Base-by-base conservation (phyloP, 345 rosid genomes). In the Lepidium didymum region DNA sequence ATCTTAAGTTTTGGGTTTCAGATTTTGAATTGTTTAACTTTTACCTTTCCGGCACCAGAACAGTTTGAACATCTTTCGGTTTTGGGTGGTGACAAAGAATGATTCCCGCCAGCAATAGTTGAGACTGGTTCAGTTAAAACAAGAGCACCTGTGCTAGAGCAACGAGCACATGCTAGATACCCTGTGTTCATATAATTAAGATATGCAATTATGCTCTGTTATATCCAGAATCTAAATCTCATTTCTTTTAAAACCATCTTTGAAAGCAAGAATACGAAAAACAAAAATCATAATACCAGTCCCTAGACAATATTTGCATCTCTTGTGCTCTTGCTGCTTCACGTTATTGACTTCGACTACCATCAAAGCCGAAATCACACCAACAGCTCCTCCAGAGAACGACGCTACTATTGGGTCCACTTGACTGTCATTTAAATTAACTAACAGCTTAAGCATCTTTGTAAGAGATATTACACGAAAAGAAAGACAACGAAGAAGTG, bases 231-330 rank as follows among this genome's bases (percentile, higher is more conserved):
- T 49, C 55, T 25, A 51, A 41, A 53, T 2, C 23, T 60, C 43
- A 4, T 11, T 19, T 29, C 7, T 3, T 62, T 25, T 27, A 0
- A 13, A 18, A 19, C 18, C 34, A 49, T 14, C 23, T 42, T 33
- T 19, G 36, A 8, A 56, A 56, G 10, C 44, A 75, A 52, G 10
- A 46, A 58, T 2, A 25, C 11, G 42, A 12, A 18, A 2, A 54
- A 49, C 15, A 59, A 21, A 23, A 55, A 19, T 18, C 10, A 41
- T 10, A 35, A 34, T 79, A 93, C 98, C 98, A 23, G 98, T 88
- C 83, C 98, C 98, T 72, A 93, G 86, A 70, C 98, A 93, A 52
- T 93, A 93, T 79, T 90, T 93, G 96, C 98, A 93, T 87, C 96
- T 83, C 80, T 93, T 93, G 41, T 82, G 86, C 46, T 93, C 98